phyloP scores from a whole-genome alignment of 495 filamentous ascomycete species.

The Stereocaulon alpinum region DNA sequence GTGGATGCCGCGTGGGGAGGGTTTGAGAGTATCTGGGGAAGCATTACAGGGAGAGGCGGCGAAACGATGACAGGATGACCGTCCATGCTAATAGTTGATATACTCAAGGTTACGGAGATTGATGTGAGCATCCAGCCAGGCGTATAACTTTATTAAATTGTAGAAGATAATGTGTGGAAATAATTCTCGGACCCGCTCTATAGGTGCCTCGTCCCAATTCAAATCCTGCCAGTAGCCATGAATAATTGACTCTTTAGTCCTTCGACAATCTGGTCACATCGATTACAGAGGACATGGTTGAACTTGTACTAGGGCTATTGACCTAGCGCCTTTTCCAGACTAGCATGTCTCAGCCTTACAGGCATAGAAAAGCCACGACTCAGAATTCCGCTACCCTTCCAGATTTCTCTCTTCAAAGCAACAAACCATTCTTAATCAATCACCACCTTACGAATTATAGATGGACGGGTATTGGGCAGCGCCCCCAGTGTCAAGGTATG shows the following conservation, averaged over 20 bases:
- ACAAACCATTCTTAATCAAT: no score
- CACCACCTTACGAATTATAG: neutral
- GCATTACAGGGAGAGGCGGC: conserved; percentile 31
- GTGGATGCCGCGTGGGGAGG: conserved; percentile 25
- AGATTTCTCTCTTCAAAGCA: neutral
- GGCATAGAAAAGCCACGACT: conserved; percentile 4
- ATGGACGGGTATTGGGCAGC: conserved; percentile 62
- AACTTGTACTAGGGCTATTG: no score
- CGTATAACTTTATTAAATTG: neutral
- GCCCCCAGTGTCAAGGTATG: conserved; percentile 62
- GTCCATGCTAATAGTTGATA: neutral
- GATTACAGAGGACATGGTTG: no score
- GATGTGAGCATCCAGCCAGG: neutral
- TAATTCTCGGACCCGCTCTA: neutral
- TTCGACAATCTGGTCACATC: no score
- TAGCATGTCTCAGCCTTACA: conserved; percentile 8
- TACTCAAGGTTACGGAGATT: neutral
- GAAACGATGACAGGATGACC: neutral
- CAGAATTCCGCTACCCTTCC: neutral
- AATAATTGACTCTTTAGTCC: no score
- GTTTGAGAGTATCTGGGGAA: conserved; percentile 59
- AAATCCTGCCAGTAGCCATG: no score
- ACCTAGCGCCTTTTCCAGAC: neutral
- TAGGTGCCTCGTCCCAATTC: no score
- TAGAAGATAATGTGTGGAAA: neutral